Evolutionary conservation across 805 yeast species (phyloP).

Genomic region (Candida railenensis): DNA sequence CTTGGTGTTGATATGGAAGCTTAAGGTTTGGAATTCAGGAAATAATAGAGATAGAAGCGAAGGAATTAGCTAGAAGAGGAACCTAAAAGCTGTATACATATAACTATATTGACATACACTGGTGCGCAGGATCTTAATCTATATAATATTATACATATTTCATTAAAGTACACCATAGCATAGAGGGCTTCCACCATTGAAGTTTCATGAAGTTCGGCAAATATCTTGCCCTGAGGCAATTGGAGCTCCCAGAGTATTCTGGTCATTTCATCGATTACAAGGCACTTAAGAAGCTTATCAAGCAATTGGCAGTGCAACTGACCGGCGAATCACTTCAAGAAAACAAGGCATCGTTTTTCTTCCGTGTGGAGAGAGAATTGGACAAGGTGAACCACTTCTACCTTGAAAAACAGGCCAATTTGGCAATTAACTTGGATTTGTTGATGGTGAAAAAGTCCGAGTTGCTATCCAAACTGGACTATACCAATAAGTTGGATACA

Average conservation of each 20-base stretch:
- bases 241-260: conserved; percentile 93
- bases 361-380: conserved; percentile 87
- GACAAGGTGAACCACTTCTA: conserved; percentile 95
- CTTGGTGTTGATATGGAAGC: no score
- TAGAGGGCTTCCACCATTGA: no score
- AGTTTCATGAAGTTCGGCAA: conserved; percentile 88
- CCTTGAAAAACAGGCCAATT: conserved; percentile 85
- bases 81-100: no score
- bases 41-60: no score
- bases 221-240: conserved; percentile 87
- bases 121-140: no score
- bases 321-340: conserved; percentile 57
- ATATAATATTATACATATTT: no score
- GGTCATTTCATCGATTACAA: conserved; percentile 94
- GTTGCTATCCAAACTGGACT: conserved; percentile 27
- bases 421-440: conserved; percentile 75
- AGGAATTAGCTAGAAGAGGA: no score
- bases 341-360: conserved; percentile 86
- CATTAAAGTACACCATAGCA: no score
- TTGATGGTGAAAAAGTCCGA: conserved; percentile 69
- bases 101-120: no score
- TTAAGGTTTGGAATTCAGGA: no score
- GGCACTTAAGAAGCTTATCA: conserved; percentile 87
- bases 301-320: conserved; percentile 59
- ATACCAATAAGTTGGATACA: conserved; percentile 3